A percentile compares a stretch with the other conserved stretches of the same genome.
These are phyloP conservation scores for Colletotrichum lentis DNA, from an alignment of 2,329 filamentous ascomycete genomes.

Conservation along the genomic window DNA sequence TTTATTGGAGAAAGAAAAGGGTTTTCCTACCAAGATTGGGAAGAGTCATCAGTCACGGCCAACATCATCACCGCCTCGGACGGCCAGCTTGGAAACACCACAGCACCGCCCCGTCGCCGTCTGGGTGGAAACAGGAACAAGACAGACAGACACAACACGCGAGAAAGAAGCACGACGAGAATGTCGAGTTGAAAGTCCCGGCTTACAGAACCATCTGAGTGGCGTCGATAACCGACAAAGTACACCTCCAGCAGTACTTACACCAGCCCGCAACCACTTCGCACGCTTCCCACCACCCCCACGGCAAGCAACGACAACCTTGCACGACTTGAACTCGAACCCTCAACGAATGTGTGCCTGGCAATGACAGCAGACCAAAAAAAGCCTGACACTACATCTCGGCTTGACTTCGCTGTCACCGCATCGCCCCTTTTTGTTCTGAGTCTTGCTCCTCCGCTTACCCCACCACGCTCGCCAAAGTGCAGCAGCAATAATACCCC, in stretches of 20 bases:
- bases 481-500: constrained; percentile 3
- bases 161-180: constrained; percentile 1
- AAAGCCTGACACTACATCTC: neutral
- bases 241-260: constrained; percentile 21
- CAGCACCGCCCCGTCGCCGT: constrained; percentile 11
- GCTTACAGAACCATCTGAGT: constrained; percentile 23
- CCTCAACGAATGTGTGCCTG: constrained; percentile 20
- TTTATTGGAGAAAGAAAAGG: constrained; percentile 24
- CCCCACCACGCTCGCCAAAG: constrained; percentile 22
- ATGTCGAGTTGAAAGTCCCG: constrained; percentile 25
- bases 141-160: neutral
- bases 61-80: constrained; percentile 24
- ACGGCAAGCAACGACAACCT: constrained; percentile 27
- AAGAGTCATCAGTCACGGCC: constrained; percentile 12
- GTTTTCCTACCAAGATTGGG: neutral
- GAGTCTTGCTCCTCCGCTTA: constrained; percentile 9
- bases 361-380: constrained; percentile 29
- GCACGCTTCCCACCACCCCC: neutral
- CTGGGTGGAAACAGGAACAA: neutral
- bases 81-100: constrained; percentile 17
- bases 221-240: constrained; percentile 13
- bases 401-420: constrained; percentile 17
- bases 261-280: constrained; percentile 9
- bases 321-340: constrained; percentile 22
- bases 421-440: constrained; percentile 9